These are phyloP conservation scores for Abortiporus biennis DNA, from an alignment of 1,284 basidiomycete genomes.

Conservation along the genomic window DNA sequence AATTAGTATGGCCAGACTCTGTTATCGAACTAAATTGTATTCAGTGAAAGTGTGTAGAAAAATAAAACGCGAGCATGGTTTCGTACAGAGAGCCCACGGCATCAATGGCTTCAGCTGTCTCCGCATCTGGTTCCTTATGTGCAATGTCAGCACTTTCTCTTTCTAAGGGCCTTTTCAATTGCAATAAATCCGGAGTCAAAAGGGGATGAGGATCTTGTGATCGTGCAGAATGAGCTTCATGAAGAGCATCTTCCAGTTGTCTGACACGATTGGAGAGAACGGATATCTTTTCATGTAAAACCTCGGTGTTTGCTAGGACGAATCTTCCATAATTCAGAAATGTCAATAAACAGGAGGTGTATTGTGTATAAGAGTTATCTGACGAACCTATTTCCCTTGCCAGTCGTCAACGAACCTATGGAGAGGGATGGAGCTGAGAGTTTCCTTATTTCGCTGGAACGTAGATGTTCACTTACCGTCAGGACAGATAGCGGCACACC, in stretches of 20 bases:
- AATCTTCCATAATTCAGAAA: constrained; percentile 41
- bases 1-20: constrained; percentile 52
- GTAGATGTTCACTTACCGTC: constrained; percentile 34
- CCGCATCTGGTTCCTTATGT: constrained; percentile 32
- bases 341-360: constrained; percentile 1
- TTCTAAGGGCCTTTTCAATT: constrained; percentile 60
- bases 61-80: constrained; percentile 1
- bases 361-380: constrained; percentile 1
- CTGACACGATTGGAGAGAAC: constrained; percentile 53
- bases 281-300: constrained; percentile 60
- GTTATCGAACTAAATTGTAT: constrained; percentile 44
- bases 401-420: constrained; percentile 61
- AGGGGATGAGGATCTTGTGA: constrained; percentile 48
- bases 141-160: constrained; percentile 27
- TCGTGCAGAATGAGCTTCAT: constrained; percentile 39
- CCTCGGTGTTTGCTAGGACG: constrained; percentile 63
- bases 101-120: constrained; percentile 44
- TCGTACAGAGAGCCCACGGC: constrained; percentile 60
- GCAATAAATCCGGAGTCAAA: constrained; percentile 50
- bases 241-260: constrained; percentile 57
- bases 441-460: constrained; percentile 3
- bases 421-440: constrained; percentile 10
- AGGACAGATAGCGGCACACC: constrained; percentile 34
- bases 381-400: constrained; percentile 57
- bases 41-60: constrained; percentile 6